A percentile compares a stretch with the other conserved stretches of the same genome.
Evolutionary conservation across 2,329 filamentous ascomycete genomes (phyloP).

Genomic region (Aspergillus niger): DNA sequence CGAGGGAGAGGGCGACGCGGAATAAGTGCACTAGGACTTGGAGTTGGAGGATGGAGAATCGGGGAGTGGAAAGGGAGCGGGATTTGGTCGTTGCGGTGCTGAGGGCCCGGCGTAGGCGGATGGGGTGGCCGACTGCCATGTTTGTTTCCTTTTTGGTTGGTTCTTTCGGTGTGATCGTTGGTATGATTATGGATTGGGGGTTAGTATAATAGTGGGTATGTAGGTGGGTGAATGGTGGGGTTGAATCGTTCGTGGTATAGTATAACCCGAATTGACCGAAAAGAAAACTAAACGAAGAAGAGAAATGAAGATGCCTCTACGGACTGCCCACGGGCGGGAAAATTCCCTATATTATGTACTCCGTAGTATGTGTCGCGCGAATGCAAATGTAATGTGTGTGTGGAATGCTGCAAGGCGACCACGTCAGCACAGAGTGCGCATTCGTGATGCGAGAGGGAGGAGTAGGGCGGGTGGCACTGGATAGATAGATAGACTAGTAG

Average conservation of each 20-base stretch:
- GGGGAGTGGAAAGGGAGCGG: slow-evolving; percentile 5
- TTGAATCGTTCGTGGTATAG: no score
- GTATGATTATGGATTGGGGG: not conserved
- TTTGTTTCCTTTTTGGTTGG: not conserved
- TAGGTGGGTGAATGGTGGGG: no score
- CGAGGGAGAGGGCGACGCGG: slow-evolving; percentile 28
- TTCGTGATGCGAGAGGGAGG: not conserved
- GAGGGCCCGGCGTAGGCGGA: slow-evolving; percentile 18
- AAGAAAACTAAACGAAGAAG: no score
- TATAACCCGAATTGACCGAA: no score
- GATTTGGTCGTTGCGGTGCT: slow-evolving; percentile 10
- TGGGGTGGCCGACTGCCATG: not conserved
- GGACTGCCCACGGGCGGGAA: no score
- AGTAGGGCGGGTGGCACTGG: not conserved
- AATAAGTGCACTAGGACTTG: slow-evolving; percentile 28
- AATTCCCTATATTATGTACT: no score
- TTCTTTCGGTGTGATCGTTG: not conserved
- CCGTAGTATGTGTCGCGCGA: no score
- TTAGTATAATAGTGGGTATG: no score
- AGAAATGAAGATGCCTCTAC: no score
- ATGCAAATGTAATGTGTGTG: no score
- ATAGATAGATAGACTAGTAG: no score
- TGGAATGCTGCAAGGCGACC: slow-evolving; percentile 17
- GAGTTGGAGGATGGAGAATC: slow-evolving; percentile 12
- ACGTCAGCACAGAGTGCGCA: slow-evolving; percentile 21